Evolutionary conservation across 306 rosid genomes (phyloP), one percentile per base, ranked within the genome.

Genomic region (Parietaria judaica): DNA sequence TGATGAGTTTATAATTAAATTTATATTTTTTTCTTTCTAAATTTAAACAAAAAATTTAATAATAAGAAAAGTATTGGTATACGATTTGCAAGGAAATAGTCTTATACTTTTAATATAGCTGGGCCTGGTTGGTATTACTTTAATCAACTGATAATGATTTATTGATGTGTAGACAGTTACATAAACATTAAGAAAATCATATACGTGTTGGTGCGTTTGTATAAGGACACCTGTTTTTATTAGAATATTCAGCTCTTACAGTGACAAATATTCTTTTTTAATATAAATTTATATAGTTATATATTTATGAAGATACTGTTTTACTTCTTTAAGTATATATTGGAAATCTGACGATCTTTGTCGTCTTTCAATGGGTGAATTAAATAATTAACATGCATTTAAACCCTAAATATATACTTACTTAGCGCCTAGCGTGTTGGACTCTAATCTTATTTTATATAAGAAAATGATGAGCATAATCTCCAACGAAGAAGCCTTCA

Each of bases 241-340:
- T 58, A 52, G 74, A 63, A 82, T 78, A 79, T 82, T 73, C 78
- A 48, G 70, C 52, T 61, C 51, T 61, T 63, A 56, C 67, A 64
- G 73, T 73, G 62, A 56, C 63, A 60, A 38, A 60, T 67, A 77
- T 50, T 56, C 37, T 34, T 14, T 35, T 60, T 44, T 56, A 13
- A 39, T 60, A 48, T 39, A 14, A 7, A 49, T 49, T 23, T 23
- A 23, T 23, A 23, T 23, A 23, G 31, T 23, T 0, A 0, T 23
- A 23, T 0, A 1, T 23, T 23, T 23, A 23, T 41, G 45, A 11
- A 10, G 51, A 60, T 16, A 60, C 64, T 43, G 51, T 17, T 60
- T 12, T 23, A 54, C 6, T 54, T 31, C 6, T 31, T 50, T 50
- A 15, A 35, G 45, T 41, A 41, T 41, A n/a, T 58, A 16, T 44